Evolutionary conservation across 139 green algal species (phyloP), one percentile per base, ranked within the genome.

Genomic region (Chlorella sp.): DNA sequence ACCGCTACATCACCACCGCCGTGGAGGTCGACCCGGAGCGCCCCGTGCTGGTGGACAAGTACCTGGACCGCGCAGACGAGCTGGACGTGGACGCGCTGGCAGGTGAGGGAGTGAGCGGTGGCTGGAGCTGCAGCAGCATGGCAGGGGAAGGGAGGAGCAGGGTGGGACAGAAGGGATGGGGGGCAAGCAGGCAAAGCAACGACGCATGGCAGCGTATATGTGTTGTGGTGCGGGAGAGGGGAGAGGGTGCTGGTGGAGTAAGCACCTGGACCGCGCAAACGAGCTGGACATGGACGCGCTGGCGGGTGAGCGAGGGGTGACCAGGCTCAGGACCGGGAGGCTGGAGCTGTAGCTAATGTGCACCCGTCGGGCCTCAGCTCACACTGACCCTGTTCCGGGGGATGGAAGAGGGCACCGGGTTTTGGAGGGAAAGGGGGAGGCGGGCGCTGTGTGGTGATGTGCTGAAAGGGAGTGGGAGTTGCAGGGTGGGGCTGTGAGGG

Each of bases 11-110:
- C 69, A 90, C 91, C 75, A 95, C 92, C 48, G 94, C 95, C 1
- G 95, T 96, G 71, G 91, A 97, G 89, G 97, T 99, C 37, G 97
- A 99, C 94, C 96, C 97, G 3, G 97, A 99, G 21, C 91, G 93
- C 76, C 98, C 98, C 0, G 97, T 99, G 80, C 94, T 99, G 81
- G 97, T 99, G 2, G 98, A 99, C 96, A 99, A 99, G 94, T 98
- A 97, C 90, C 94, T 98, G 78, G 92, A 96, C 85, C 88, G 97
- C 48, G 98, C 98, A 26, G 96, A 97, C n/a, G 98, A 99, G 95
- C 91, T 99, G 79, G 98, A 99, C 87, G 97, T 99, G 64, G 98
- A 99, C 92, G 97, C 97, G 9, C 91, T 99, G 91, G 95, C 96
- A 57, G 83, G 83, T 88, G 66, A 40, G 83, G 21, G 83, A 22